Percentiles rank a stretch among this genome's conserved stretches.
These are phyloP conservation scores for Ogataea salicorniae DNA, from an alignment of 805 yeast species.

Conservation along the genomic window DNA sequence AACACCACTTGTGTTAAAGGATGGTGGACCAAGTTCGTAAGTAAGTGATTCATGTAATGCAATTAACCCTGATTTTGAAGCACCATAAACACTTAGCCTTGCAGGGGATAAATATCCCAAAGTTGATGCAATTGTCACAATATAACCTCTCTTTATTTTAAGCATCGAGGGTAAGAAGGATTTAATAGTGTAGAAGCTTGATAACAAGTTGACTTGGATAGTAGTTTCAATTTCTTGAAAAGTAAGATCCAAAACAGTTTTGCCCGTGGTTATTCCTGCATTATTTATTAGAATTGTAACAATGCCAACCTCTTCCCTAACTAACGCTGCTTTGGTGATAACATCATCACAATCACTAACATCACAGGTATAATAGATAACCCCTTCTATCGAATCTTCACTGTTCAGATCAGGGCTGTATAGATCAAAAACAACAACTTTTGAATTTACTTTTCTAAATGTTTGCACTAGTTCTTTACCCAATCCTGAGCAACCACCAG, in stretches of 20 bases:
- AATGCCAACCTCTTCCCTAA: constrained; percentile 47
- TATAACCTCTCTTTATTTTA: constrained; percentile 55
- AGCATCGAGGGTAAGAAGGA: constrained; percentile 73
- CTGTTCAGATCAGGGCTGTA: constrained; percentile 33
- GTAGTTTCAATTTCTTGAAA: constrained; percentile 57
- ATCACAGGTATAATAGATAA: constrained; percentile 62
- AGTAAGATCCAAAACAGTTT: constrained; percentile 47
- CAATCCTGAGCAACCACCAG: constrained; percentile 82
- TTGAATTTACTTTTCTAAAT: constrained; percentile 40
- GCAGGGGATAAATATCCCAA: constrained; percentile 86
- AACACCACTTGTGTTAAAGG: constrained; percentile 44
- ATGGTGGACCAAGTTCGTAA: constrained; percentile 57
- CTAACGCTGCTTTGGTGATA: constrained; percentile 31
- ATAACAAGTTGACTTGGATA: constrained; percentile 61
- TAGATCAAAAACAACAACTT: constrained; percentile 66
- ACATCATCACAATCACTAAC: constrained; percentile 52
- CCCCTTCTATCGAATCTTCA: constrained; percentile 32
- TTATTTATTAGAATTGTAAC: constrained; percentile 75
- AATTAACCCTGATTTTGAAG: constrained; percentile 81
- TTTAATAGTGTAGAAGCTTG: constrained; percentile 66
- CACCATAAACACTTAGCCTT: constrained; percentile 74
- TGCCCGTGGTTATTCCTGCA: constrained; percentile 71
- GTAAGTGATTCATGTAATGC: constrained; percentile 80
- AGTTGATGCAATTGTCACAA: constrained; percentile 79
- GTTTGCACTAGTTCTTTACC: constrained; percentile 57